Percentiles rank a stretch among this genome's conserved stretches.
Evolutionary conservation across 176 grass and related monocot genomes (phyloP).

Genomic region (Thinopyrum elongatum): DNA sequence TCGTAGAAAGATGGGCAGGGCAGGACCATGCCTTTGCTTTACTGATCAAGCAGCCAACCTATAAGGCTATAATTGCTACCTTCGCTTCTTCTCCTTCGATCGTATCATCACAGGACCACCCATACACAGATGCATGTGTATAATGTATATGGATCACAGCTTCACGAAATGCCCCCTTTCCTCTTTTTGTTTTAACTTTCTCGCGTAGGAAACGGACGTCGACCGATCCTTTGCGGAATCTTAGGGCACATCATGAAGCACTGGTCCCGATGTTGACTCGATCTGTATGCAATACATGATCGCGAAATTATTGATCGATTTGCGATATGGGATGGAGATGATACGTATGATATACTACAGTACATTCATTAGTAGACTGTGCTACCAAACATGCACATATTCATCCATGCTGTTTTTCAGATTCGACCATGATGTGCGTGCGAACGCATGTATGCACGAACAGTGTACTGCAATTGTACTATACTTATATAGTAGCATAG

Average conservation of each 20-base stretch:
- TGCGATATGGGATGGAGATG: neutral
- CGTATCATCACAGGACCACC: constrained; percentile 28
- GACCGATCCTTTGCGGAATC: constrained; percentile 18
- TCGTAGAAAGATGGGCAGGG: neutral
- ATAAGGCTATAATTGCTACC: neutral
- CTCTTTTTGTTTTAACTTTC: neutral
- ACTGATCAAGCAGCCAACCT: constrained; percentile 1
- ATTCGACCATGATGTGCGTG: neutral
- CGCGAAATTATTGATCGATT: constrained; percentile 24
- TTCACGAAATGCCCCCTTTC: neutral
- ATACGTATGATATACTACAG: neutral
- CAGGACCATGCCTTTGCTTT: neutral
- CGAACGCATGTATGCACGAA: neutral
- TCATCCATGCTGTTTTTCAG: constrained; percentile 4
- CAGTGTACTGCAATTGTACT: neutral
- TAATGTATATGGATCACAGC: neutral
- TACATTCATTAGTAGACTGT: neutral
- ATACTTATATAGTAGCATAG: neutral
- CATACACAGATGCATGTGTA: neutral
- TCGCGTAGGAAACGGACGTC: neutral
- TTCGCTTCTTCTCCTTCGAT: neutral
- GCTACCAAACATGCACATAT: constrained; percentile 10
- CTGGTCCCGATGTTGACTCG: constrained; percentile 29
- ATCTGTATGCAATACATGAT: neutral
- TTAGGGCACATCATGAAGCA: constrained; percentile 19